Base-by-base conservation (phyloP, 2,329 filamentous ascomycete species). In the Cladosporium sp. region DNA sequence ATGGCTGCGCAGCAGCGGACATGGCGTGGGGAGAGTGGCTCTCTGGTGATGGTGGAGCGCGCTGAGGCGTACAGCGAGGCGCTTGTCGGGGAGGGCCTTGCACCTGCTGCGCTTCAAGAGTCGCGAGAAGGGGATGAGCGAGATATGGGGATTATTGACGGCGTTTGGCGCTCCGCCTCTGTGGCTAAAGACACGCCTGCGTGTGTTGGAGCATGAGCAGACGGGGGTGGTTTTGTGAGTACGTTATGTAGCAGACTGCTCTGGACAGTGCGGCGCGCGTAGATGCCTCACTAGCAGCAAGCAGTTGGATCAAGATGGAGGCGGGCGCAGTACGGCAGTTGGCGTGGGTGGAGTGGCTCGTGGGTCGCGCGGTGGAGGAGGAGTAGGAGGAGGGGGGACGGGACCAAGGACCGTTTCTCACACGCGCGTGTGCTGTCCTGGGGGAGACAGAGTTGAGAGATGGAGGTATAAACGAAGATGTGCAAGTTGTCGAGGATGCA, bases 1-100 rank as follows among this genome's bases (percentile, higher is more conserved):
- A 67, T 50, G 71, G 64, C 53, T 71, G 69, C 55, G 72, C 69
- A 51, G 76, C 70, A 55, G 75, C 67, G 49, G 74, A 67, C 64
- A 67, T 68, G 45, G 43, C 55, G 57, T 55, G 22, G 59, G 15
- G 65, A 66, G 51, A 57, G 62, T 8, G 15, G 32, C 32, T 35
- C 32, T 35, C 32, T n/a, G 12, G 15, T 15, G 30, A 63, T 63
- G 59, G 59, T 62, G 49, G 54, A 61, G 22, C 22, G 22, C n/a
- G 18, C 32, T 33, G n/a, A 15, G 32, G n/a, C 12, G 32, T 33
- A 6, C n/a, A 15, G 32, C 32, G n/a, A 33, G 32, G 13, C 32
- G 32, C 32, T 33, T 13, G 32, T 33, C 32, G 32, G 32, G 32
- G 32, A 27, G 22, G 22, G 5, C 22, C 9, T 4, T 27, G 5